Conservation (phyloP, 257 asterid species). For the Nicotiana noctiflora region DNA sequence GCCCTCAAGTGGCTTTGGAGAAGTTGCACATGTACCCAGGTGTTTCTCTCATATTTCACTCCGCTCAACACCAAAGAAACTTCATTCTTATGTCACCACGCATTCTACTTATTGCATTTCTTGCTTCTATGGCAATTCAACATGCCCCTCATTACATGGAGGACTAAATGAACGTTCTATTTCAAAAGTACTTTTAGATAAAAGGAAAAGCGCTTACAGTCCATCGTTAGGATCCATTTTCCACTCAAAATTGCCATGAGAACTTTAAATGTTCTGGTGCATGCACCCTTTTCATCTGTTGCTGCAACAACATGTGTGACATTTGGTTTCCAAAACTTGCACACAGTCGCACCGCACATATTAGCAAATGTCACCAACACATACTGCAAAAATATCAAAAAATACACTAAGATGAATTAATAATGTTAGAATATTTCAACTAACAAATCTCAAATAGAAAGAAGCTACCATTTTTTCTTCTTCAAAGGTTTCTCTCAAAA, state of each 20-base stretch:
- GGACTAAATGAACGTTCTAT: not conserved
- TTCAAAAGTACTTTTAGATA: not conserved
- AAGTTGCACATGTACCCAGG: not conserved
- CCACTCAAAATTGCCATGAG: slow-evolving; percentile 89
- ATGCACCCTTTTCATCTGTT: slow-evolving; percentile 71
- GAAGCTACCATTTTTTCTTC: not conserved
- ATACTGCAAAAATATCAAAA: slow-evolving; percentile 34
- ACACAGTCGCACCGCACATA: slow-evolving; percentile 54
- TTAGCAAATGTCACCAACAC: slow-evolving; percentile 47
- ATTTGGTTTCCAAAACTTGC: slow-evolving; percentile 64
- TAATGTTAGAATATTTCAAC: not conserved
- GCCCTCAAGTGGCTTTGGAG: not conserved
- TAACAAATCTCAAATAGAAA: not conserved
- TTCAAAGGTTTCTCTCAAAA: not conserved
- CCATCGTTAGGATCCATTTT: slow-evolving; percentile 71
- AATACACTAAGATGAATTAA: slow-evolving; percentile 14
- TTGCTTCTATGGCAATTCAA: not conserved
- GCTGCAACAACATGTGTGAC: slow-evolving; percentile 87
- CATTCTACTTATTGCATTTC: not conserved
- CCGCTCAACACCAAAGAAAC: not conserved
- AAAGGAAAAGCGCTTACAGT: slow-evolving; percentile 47
- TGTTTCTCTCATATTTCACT: not conserved
- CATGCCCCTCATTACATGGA: not conserved
- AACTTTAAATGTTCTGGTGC: slow-evolving; percentile 74
- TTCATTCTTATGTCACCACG: not conserved